phyloP scores from a whole-genome alignment of 2,329 filamentous ascomycete species.

The Neoascochyta sp. region DNA sequence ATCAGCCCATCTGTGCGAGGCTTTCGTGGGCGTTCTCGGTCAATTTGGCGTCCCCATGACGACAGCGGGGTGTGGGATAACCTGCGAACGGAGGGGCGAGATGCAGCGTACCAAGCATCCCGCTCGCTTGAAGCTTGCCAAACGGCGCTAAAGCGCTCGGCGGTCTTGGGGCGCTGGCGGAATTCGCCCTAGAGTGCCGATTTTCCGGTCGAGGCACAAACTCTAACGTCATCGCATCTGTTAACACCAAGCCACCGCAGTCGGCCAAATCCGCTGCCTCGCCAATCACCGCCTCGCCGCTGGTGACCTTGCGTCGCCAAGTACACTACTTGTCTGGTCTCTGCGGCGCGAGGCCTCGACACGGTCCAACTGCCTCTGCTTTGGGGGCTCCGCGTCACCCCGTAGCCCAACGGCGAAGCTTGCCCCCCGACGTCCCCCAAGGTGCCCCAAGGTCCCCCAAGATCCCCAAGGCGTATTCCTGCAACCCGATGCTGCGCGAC shows the following conservation, averaged over 20 bases:
- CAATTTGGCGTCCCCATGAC: conserved; percentile 2
- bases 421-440: conserved; percentile 13
- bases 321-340: conserved; percentile 8
- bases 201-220: conserved; percentile 4
- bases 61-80: conserved; percentile 12
- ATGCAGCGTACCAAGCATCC: conserved; percentile 22
- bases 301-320: conserved; percentile 12
- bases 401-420: conserved; percentile 23
- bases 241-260: conserved; percentile 6
- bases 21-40: conserved; percentile 1
- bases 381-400: conserved; percentile 11
- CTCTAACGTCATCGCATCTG: conserved; percentile 15
- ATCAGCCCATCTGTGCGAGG: conserved; percentile 2
- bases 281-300: conserved; percentile 10
- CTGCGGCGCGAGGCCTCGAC: conserved; percentile 9
- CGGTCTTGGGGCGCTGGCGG: conserved; percentile 9
- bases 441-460: no score
- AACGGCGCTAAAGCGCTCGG: conserved; percentile 8
- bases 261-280: conserved; percentile 6
- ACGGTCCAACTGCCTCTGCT: conserved; percentile 3
- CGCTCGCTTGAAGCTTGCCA: conserved; percentile 19
- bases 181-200: conserved; percentile 6
- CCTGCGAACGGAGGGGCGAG: conserved; percentile 10
- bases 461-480: conserved; percentile 16
- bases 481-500: conserved; percentile 10